These are phyloP conservation scores for Ilex asprella DNA, from an alignment of 257 asterid genomes.

Conservation along the genomic window DNA sequence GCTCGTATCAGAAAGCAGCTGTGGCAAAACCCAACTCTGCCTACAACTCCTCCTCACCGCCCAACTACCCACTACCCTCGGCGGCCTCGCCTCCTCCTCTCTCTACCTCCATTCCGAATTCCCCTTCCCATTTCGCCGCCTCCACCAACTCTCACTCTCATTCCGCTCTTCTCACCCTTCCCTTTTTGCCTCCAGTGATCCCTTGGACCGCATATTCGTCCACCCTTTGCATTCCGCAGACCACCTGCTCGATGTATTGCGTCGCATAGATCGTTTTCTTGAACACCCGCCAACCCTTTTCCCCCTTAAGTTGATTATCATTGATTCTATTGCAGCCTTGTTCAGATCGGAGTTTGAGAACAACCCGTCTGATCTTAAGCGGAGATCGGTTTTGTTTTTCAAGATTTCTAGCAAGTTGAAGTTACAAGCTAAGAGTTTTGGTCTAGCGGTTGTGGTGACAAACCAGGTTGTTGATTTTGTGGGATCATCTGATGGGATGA, in stretches of 20 bases:
- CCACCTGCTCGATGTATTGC: conserved; percentile 87
- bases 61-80: conserved; percentile 61
- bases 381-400: conserved; percentile 58
- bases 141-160: conserved; percentile 47
- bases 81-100: conserved; percentile 78
- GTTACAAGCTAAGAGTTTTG: conserved; percentile 48
- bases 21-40: conserved; percentile 87
- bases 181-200: conserved; percentile 22
- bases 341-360: conserved; percentile 78
- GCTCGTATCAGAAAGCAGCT: conserved; percentile 83
- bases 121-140: conserved; percentile 81
- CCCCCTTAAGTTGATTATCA: conserved; percentile 55
- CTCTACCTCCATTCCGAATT: conserved; percentile 84
- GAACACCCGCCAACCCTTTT: conserved; percentile 11
- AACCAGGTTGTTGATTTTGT: conserved; percentile 84
- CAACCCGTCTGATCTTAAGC: conserved; percentile 53
- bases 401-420: conserved; percentile 65
- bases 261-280: conserved; percentile 45
- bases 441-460: conserved; percentile 71
- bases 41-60: conserved; percentile 83
- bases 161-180: conserved; percentile 22
- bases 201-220: conserved; percentile 39
- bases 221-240: conserved; percentile 65
- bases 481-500: conserved; percentile 29
- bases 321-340: conserved; percentile 82